These are phyloP conservation scores for Erodium maritimum DNA, from an alignment of 345 rosid genomes.

Conservation along the genomic window DNA sequence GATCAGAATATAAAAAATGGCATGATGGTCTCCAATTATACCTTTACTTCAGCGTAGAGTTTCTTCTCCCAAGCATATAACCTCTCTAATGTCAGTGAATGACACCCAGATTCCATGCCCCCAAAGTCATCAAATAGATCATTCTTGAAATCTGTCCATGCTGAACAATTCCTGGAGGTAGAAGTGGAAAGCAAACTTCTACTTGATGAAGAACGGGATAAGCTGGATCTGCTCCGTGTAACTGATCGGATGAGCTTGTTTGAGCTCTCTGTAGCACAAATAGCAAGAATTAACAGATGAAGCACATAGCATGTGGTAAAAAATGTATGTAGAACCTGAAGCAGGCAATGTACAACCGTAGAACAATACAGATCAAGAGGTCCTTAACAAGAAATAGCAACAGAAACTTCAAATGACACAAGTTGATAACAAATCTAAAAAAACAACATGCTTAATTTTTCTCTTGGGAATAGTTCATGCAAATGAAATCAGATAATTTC, in stretches of 20 bases:
- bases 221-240: conserved; percentile 40
- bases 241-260: conserved; percentile 45
- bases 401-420: no score
- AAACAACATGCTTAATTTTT: no score
- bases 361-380: no score
- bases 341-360: no score
- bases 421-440: no score
- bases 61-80: conserved; percentile 75
- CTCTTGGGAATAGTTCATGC: no score
- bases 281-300: neutral
- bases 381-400: no score
- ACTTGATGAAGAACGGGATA: conserved; percentile 25
- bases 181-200: conserved; percentile 51
- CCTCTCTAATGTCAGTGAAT: conserved; percentile 49
- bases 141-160: conserved; percentile 45
- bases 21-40: conserved; percentile 3
- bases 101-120: conserved; percentile 73
- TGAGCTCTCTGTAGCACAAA: conserved; percentile 37
- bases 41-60: conserved; percentile 68
- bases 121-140: conserved; percentile 55
- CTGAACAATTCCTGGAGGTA: conserved; percentile 31
- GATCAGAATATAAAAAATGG: no score
- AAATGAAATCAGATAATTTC: no score
- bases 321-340: no score
- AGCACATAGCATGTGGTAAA: no score